Evolutionary conservation across 306 rosid species (phyloP).

Genomic region (Acacia confusa): DNA sequence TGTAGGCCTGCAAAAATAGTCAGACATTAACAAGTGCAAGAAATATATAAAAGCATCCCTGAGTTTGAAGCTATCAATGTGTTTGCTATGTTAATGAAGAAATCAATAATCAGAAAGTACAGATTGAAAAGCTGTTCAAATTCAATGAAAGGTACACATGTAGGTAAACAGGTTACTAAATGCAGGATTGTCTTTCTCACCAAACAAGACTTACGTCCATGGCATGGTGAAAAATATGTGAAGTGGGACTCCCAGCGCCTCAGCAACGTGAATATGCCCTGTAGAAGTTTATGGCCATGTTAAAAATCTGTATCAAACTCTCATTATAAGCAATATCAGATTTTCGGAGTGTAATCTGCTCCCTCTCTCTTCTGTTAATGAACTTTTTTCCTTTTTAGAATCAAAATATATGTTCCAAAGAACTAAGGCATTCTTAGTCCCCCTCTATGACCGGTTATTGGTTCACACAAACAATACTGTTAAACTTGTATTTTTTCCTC

Average conservation of each 20-base stretch:
- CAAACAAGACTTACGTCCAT: conserved; percentile 89
- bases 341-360: conserved; percentile 17
- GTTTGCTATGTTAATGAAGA: background rate
- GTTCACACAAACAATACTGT: background rate
- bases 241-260: conserved; percentile 67
- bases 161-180: conserved; percentile 4
- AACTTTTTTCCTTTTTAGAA: conserved; percentile 14
- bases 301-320: conserved; percentile 27
- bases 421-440: conserved; percentile 10
- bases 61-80: background rate
- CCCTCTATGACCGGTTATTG: background rate
- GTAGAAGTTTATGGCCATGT: conserved; percentile 44
- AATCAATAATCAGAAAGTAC: conserved; percentile 3
- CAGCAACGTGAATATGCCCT: conserved; percentile 94
- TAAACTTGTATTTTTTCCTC: background rate
- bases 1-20: conserved; percentile 69
- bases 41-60: conserved; percentile 15
- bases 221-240: conserved; percentile 97
- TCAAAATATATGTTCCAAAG: conserved; percentile 1
- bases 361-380: background rate
- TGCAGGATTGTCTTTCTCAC: conserved; percentile 35
- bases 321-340: conserved; percentile 6
- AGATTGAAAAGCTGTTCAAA: conserved; percentile 14
- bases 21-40: conserved; percentile 15
- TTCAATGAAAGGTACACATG: conserved; percentile 24